Conservation (phyloP, 139 green algal species). For the Micromonas commoda region DNA sequence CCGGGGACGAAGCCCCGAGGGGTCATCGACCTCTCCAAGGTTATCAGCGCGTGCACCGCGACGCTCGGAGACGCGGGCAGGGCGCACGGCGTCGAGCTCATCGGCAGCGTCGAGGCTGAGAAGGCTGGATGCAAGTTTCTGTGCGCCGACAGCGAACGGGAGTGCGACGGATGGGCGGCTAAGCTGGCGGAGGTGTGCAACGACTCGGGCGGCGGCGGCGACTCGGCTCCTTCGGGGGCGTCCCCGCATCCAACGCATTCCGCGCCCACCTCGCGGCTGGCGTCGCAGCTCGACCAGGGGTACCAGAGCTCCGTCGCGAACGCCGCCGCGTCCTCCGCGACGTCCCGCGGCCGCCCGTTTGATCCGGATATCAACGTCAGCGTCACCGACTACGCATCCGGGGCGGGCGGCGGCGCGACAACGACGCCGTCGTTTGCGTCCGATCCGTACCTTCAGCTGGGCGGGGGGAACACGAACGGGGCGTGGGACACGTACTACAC, state of each 20-base stretch:
- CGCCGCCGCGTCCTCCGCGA: neutral
- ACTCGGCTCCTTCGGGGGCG: neutral
- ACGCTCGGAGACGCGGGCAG: neutral
- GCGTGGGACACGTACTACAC: slow-evolving; percentile 20
- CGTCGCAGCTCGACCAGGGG: neutral
- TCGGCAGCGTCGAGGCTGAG: neutral
- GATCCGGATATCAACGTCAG: neutral
- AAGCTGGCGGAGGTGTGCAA: too few species aligned
- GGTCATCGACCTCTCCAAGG: slow-evolving; percentile 71
- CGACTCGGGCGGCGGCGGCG: too few species aligned
- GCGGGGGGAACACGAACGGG: neutral
- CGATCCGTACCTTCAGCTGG: too few species aligned
- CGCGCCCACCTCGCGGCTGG: neutral
- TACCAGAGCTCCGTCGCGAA: too few species aligned
- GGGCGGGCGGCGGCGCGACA: too few species aligned
- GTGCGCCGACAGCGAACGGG: neutral
- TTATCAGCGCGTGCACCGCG: neutral
- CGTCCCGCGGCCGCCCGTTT: neutral
- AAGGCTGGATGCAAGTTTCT: neutral
- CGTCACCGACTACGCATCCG: neutral
- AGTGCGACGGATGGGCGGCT: neutral
- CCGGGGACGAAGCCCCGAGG: slow-evolving; percentile 67
- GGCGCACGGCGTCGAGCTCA: neutral
- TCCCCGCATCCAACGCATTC: neutral
- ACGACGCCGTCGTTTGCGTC: too few species aligned